Base-by-base conservation (phyloP, 352 stramenopile genomes). In the Thraustotheca clavata region DNA sequence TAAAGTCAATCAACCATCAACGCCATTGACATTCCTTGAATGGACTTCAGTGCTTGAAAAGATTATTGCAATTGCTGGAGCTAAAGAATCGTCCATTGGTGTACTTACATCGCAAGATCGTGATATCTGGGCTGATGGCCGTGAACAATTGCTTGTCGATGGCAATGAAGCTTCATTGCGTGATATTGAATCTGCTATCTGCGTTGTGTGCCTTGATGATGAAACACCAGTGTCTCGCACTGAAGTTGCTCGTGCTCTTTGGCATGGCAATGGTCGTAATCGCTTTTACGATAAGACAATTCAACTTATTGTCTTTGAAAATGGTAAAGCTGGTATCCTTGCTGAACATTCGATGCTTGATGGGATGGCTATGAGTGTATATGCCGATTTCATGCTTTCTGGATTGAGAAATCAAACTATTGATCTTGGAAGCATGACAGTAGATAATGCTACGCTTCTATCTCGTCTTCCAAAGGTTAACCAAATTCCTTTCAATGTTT, bases 281-380 rank as follows among this genome's bases (percentile, higher is more conserved):
- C 90, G 95, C 46, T 98, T 94, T 74, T 98, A 96, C 69, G 96
- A 98, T 75, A 99, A 99, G 77, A 96, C 88, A 49, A 85, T 98
- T 62, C 91, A 98, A 75, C 60, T 98, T n/a, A 79, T 98, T 27
- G 89, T 97, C 40, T 97, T 96, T 61, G 78, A 88, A 40, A 98
- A 98, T 75, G 94, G 92, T 49, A 98, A 98, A 73, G 92, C 89
- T 55, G 96, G 94, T 33, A 72, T 98, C 33, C 63, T 96, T 4
- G 91, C 87, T 26, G 95, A 99, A 73, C 96, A 99, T 73, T 96
- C 89, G 49, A 94, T 91, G 87, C 77, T 91, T 5, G 87, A 95
- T 65, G 87, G 86, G 8, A 89, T 89, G 80, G 79, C 80, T 33
- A 91, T 91, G 82, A 67, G 77, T 41, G 74, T 78, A 32, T 89